Base-by-base conservation (phyloP, 2,329 filamentous ascomycete species). In the Diaporthe citrichinensis region DNA sequence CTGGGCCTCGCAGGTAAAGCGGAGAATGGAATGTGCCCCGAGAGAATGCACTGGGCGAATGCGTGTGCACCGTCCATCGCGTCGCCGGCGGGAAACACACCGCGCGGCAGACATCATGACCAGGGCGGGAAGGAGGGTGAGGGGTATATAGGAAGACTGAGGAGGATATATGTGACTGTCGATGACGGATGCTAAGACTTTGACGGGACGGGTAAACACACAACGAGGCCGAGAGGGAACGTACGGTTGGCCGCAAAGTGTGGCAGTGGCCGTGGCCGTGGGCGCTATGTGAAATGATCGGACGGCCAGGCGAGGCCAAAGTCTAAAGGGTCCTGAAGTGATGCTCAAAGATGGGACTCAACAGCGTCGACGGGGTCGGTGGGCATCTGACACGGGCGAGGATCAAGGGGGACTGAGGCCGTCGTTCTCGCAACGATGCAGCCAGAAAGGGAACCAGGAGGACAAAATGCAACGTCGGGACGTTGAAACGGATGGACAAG, bases 161-260 rank as follows among this genome's bases (percentile, higher is more conserved):
- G 31, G 2, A 68, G 46, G 46, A 53, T 53, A 53, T 55, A 41
- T 36, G 65, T 41, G 46, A 41, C 46, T 6, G 17, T 69, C 36
- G 65, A 69, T 69, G 65, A 69, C 65, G 65, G 65, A 39, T 68
- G 65, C 65, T 68, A 68, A 68, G 65, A 68, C 65, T 53, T 41
- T 68, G 65, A 68, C 65, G 62, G 62, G 46, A 68, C 46, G 65
- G 65, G 65, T 28, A 53, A 53, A 39, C 31, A 53, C 31, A 53
- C 46, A 31, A 49, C 9, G 28, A 28, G 8, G 17, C 23, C 20
- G 34, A 31, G 49, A 55, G 10, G 34, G 34, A 69, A 69, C 65
- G 15, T 68, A 68, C 65, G 31, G 46, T 39, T 36, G 65, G 46
- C 65, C 34, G 65, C 46, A 68, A 28, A 20, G 49, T n/a, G 41